Base-by-base conservation (phyloP, 163 green algal species). In the Coccomyxa subellipsoidea region DNA sequence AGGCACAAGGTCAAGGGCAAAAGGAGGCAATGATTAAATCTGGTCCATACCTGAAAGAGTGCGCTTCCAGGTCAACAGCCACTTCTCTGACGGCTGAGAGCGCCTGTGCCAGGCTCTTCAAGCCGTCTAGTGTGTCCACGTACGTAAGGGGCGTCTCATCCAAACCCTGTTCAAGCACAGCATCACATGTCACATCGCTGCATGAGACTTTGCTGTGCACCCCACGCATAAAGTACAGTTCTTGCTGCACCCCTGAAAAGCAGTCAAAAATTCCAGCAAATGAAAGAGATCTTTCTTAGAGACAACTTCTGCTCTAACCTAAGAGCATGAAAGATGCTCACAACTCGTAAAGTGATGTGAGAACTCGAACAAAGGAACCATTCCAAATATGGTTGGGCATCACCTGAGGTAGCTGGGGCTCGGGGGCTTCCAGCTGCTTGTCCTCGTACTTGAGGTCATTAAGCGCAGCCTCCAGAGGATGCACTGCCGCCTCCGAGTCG, bases 61-160 rank as follows among this genome's bases (percentile, higher is more conserved):
- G 96, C 15, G 93, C 85, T 84, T 99, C 96, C 84, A 99, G 83
- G 71, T 99, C 96, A 12, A 98, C 82, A 0, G 94, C 94, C 10
- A 98, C 69, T 82, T 97, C 90, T 15, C 59, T 69, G 1, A 78
- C 82, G 0, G 38, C 78, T 8, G 59, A 54, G 82, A 97, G 88
- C 25, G 82, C 80, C 31, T 40, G 78, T 0, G 87, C 88, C 85
- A 94, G 87, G 0, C 36, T 82, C 15, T 84, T 38, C 47, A 93
- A 75, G 27, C 69, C 82, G 0, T 54, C 66, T 10, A 80, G 21
- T 0, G 87, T 93, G 78, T 94, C 93, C 15, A 97, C 88, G 73
- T 84, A 93, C 2, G 80, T 83, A 31, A 93, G 89, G 0, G 90
- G 87, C 0, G 85, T 90, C 8, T 87, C 82, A 0, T 94, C 91